Conservation (phyloP, 2,329 filamentous ascomycete species). For the Canariomyces notabilis region DNA sequence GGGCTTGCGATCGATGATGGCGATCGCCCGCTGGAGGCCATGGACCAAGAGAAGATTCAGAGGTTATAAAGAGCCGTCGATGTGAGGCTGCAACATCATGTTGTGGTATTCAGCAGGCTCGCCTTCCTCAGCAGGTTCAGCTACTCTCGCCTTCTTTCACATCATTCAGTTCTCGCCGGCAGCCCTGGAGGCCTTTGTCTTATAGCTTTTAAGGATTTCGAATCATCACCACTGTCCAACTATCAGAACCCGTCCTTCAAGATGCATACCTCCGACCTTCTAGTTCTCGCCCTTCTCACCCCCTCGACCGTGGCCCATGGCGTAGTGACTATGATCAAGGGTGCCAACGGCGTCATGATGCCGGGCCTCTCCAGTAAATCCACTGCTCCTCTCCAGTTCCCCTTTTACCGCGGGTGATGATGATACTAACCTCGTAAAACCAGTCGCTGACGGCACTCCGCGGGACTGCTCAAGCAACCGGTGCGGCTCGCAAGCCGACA, state of each 20-base stretch:
- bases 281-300: constrained; percentile 43
- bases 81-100: background rate
- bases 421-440: background rate
- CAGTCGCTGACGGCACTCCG: constrained; percentile 58
- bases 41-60: background rate
- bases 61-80: constrained; percentile 8
- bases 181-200: background rate
- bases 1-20: constrained; percentile 4
- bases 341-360: constrained; percentile 59
- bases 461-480: constrained; percentile 58
- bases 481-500: constrained; percentile 64
- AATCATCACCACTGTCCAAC: background rate
- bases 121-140: background rate
- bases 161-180: background rate
- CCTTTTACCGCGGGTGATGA: background rate
- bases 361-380: constrained; percentile 48
- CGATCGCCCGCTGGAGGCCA: background rate
- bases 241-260: constrained; percentile 4
- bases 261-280: constrained; percentile 33
- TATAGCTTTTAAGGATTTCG: background rate
- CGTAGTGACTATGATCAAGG: constrained; percentile 50
- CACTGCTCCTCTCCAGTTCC: background rate
- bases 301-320: constrained; percentile 53
- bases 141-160: background rate
- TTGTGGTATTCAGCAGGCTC: background rate